These are phyloP conservation scores for Curvularia sp. DNA, from an alignment of 2,329 filamentous ascomycete species.

Conservation along the genomic window DNA sequence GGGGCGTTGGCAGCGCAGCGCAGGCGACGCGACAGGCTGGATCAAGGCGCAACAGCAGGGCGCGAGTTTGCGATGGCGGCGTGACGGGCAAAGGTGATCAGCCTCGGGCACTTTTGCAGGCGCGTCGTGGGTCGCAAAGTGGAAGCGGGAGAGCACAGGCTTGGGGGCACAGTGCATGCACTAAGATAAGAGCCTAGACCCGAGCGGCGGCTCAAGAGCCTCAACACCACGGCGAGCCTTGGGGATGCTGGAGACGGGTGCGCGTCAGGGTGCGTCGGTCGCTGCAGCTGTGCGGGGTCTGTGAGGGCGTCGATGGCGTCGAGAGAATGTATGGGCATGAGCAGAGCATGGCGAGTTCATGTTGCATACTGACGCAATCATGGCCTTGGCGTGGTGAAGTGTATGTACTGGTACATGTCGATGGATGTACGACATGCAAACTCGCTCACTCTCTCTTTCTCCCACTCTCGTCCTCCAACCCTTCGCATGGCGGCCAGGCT, in stretches of 20 bases:
- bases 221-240: constrained; percentile 21
- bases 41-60: constrained; percentile 11
- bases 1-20: constrained; percentile 5
- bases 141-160: constrained; percentile 22
- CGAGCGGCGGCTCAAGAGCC: constrained; percentile 12
- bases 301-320: too few relatives aligned
- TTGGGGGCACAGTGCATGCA: constrained; percentile 18
- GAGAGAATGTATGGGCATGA: too few relatives aligned
- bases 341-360: too few relatives aligned
- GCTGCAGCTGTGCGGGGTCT: too few relatives aligned
- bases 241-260: background rate
- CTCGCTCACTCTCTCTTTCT: too few relatives aligned
- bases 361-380: too few relatives aligned
- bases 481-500: background rate
- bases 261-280: background rate
- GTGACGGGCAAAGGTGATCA: constrained; percentile 27
- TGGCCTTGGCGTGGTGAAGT: too few relatives aligned
- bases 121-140: constrained; percentile 30
- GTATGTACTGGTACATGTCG: too few relatives aligned
- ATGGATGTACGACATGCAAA: too few relatives aligned
- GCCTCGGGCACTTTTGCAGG: constrained; percentile 25
- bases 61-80: constrained; percentile 9
- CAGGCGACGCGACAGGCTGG: constrained; percentile 12
- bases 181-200: constrained; percentile 31
- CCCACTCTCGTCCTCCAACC: too few relatives aligned